These are phyloP conservation scores for Lecanicillium sp. DNA, from an alignment of 2,329 filamentous ascomycete species.

Conservation along the genomic window DNA sequence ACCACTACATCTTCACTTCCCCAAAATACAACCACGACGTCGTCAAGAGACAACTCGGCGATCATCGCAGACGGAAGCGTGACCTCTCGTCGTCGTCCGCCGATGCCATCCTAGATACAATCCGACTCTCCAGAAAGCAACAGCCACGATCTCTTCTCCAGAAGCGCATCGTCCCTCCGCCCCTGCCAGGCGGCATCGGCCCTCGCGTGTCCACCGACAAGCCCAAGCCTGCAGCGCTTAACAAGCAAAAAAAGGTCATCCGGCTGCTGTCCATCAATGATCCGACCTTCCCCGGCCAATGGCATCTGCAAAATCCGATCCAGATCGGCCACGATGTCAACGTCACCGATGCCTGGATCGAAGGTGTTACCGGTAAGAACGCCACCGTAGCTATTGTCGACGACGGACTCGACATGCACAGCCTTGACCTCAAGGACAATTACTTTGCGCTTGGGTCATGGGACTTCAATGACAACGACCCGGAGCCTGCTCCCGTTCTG, in stretches of 20 bases:
- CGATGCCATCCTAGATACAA: constrained; percentile 60
- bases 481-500: constrained; percentile 75
- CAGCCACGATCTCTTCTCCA: constrained; percentile 43
- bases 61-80: constrained; percentile 57
- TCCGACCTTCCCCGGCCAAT: constrained; percentile 89
- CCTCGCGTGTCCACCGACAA: constrained; percentile 14
- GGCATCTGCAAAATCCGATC: constrained; percentile 84
- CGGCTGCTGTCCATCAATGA: constrained; percentile 69
- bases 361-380: constrained; percentile 85
- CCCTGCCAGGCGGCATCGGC: constrained; percentile 24
- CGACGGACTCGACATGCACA: constrained; percentile 94
- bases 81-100: constrained; percentile 35
- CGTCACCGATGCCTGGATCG: constrained; percentile 86
- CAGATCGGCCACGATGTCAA: constrained; percentile 89
- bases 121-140: constrained; percentile 76
- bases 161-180: constrained; percentile 44
- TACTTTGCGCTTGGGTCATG: constrained; percentile 91
- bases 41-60: constrained; percentile 47
- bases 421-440: constrained; percentile 83
- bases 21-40: constrained; percentile 55
- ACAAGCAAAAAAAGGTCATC: constrained; percentile 55
- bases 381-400: constrained; percentile 91
- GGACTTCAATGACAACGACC: constrained; percentile 85
- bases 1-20: constrained; percentile 83
- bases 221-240: constrained; percentile 38